Evolutionary conservation across 306 rosid genomes (phyloP).

Genomic region (Clitoria ternatea): DNA sequence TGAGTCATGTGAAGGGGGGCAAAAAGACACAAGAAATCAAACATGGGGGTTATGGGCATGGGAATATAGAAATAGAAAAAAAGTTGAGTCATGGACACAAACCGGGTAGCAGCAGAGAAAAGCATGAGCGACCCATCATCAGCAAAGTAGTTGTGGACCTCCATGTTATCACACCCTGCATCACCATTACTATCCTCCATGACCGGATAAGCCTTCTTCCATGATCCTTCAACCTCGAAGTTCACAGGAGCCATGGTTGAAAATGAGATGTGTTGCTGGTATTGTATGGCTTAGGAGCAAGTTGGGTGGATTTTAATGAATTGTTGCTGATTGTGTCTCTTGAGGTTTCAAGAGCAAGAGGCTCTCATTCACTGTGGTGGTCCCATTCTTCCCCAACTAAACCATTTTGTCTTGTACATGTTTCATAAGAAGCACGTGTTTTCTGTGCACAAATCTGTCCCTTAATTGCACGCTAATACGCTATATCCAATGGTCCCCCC

Average conservation of each 20-base stretch:
- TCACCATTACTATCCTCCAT: background rate
- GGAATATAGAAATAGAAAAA: background rate
- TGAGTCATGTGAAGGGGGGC: background rate
- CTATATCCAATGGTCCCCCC: too few relatives aligned
- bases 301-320: background rate
- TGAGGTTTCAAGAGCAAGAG: conserved; percentile 7
- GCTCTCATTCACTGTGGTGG: conserved; percentile 1
- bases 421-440: conserved; percentile 18
- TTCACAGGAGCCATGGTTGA: conserved; percentile 26
- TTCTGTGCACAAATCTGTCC: background rate
- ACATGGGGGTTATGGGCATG: background rate
- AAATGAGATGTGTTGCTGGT: background rate
- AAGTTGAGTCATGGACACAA: background rate
- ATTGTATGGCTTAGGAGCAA: conserved; percentile 8
- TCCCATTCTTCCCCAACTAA: background rate
- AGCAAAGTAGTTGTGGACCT: background rate
- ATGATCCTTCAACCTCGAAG: background rate
- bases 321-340: background rate
- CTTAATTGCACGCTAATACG: background rate
- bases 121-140: background rate
- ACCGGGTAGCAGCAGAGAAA: conserved; percentile 32
- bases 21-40: background rate
- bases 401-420: background rate
- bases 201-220: background rate
- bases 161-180: background rate